Evolutionary conservation across 164 flowering plant species (phyloP), one percentile per base, ranked within the genome.

Genomic region (Annona cherimola): DNA sequence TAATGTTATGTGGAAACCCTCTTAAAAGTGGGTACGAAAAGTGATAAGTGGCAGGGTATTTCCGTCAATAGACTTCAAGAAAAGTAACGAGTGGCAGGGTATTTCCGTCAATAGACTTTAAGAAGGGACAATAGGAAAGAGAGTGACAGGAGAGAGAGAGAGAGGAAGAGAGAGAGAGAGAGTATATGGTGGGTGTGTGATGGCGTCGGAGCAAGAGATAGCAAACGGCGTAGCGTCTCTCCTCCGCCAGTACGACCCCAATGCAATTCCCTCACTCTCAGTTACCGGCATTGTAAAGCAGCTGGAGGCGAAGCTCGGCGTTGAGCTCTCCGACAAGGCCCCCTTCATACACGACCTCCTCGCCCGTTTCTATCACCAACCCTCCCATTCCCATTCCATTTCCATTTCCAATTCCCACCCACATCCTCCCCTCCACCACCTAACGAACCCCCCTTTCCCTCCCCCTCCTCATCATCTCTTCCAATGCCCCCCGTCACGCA

Each of bases 131-230:
- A 1, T 35, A n/a, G 41, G 71, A 14, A 12, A n/a, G 54, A 20
- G 62, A 60, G 46, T 59, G 72, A 70, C 43, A 62, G 73, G 39
- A 40, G 61, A 45, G 57, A 61, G 42, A 50, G 44, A 71, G 74
- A 18, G 67, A 63, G 67, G 42, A 35, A 63, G 12, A 46, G 65
- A 11, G 9, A 26, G 50, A 20, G 71, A 69, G 71, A 68, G 70
- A 68, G 43, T 26, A 61, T n/a, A 18, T 26, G 60, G 9, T 16
- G 66, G 42, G 61, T 4, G 35, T 57, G 60, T 35, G 66, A 87
- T 85, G 90, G 90, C 74, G 79, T 77, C 89, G 69, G 97, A 91
- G 83, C 89, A 87, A 73, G 86, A 88, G 42, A 82, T 91, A 70
- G 87, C 87, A 18, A 75, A 83, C 74, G 91, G 81, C 0, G 79